Evolutionary conservation across 805 yeast species (phyloP).

Genomic region (Nakazawaea wickerhamii): DNA sequence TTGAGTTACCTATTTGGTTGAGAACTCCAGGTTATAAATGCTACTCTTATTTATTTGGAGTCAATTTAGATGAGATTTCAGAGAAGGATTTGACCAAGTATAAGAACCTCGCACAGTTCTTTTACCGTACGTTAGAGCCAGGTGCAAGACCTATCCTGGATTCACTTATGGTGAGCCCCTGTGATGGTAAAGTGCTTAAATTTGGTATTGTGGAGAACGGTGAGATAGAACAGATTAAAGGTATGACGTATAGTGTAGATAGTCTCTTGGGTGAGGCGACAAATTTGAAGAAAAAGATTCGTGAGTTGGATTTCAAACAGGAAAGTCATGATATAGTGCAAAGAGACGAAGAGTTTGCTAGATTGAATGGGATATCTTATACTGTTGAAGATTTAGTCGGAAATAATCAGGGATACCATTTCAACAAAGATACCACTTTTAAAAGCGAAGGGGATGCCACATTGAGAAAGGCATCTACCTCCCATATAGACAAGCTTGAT

Average conservation of each 20-base stretch:
- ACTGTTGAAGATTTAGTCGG: conserved; percentile 66
- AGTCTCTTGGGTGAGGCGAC: conserved; percentile 70
- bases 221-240: conserved; percentile 94
- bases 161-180: conserved; percentile 76
- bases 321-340: conserved; percentile 35
- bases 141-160: conserved; percentile 72
- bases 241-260: conserved; percentile 86
- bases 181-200: conserved; percentile 88
- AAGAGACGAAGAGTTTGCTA: conserved; percentile 71
- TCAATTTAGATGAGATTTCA: conserved; percentile 80
- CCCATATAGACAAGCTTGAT: conserved; percentile 24
- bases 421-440: conserved; percentile 40
- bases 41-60: conserved; percentile 81
- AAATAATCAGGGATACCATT: conserved; percentile 36
- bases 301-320: conserved; percentile 39
- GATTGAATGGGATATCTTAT: conserved; percentile 66
- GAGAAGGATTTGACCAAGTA: conserved; percentile 74
- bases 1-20: conserved; percentile 82
- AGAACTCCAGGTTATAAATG: conserved; percentile 76
- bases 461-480: conserved; percentile 23
- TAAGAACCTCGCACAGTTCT: conserved; percentile 82
- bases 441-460: conserved; percentile 69
- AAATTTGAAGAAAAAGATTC: conserved; percentile 36
- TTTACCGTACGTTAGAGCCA: conserved; percentile 74
- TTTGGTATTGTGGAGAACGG: conserved; percentile 78